phyloP scores from a whole-genome alignment of 164 flowering plant genomes.

The Umbellularia californica region DNA sequence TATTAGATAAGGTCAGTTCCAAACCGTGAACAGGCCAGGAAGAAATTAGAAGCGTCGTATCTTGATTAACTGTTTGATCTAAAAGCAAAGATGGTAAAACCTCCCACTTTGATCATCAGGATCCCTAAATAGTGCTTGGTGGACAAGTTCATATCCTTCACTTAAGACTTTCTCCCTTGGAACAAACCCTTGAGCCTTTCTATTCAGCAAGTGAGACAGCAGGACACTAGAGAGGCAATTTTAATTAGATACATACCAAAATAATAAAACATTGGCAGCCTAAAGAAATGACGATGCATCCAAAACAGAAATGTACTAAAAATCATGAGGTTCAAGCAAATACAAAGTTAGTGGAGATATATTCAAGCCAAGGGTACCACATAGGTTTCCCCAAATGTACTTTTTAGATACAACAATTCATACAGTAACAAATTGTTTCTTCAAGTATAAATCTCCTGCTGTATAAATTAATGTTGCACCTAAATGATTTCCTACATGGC shows the following conservation, averaged over 20 bases:
- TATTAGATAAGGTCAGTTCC: constrained; percentile 30
- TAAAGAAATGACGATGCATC: not conserved
- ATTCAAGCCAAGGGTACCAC: not conserved
- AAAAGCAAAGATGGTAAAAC: constrained; percentile 96
- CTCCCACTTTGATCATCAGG: constrained; percentile 98
- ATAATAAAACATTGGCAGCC: not conserved
- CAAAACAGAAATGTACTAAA: not conserved
- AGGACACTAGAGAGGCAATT: constrained; percentile 49
- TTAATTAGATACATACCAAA: constrained; percentile 1
- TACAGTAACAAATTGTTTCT: not conserved
- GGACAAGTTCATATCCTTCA: constrained; percentile 79
- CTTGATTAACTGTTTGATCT: constrained; percentile 53
- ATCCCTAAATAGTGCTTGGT: constrained; percentile 79
- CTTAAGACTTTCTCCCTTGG: constrained; percentile 53
- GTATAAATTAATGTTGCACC: too few relatives aligned
- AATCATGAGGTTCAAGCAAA: not conserved
- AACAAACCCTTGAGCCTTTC: constrained; percentile 39
- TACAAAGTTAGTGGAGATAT: not conserved
- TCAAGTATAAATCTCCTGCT: not conserved
- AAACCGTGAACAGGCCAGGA: constrained; percentile 73
- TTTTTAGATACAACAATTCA: too few relatives aligned
- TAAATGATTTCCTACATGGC: not conserved
- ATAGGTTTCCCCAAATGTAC: not conserved
- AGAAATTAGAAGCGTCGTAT: constrained; percentile 51
- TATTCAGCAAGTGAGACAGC: constrained; percentile 53